These are phyloP conservation scores for Alternaria brassicae DNA, from an alignment of 2,329 filamentous ascomycete species.

Conservation along the genomic window DNA sequence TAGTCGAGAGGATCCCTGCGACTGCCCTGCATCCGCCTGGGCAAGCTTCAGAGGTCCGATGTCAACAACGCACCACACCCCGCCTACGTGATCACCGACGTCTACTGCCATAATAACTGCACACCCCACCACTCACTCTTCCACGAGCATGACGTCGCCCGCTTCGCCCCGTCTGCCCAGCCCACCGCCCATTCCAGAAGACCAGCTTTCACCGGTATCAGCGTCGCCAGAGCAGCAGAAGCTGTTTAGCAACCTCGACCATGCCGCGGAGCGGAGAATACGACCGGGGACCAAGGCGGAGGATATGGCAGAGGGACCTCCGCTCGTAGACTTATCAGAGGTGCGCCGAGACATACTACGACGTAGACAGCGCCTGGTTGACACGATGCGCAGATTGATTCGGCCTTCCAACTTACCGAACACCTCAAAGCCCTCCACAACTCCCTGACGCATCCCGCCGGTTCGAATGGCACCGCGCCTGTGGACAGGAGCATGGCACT, in stretches of 20 bases:
- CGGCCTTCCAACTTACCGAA: slow-evolving; percentile 95
- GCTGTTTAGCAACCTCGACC: slow-evolving; percentile 65
- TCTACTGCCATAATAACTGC: neutral
- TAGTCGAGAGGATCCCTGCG: slow-evolving; percentile 18
- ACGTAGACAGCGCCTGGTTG: slow-evolving; percentile 19
- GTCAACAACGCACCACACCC: slow-evolving; percentile 22
- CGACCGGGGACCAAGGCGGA: slow-evolving; percentile 89
- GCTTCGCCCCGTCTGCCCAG: slow-evolving; percentile 89
- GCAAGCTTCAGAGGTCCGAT: slow-evolving; percentile 19
- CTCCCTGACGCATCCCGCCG: slow-evolving; percentile 71
- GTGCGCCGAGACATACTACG: slow-evolving; percentile 58
- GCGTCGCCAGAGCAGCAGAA: slow-evolving; percentile 65
- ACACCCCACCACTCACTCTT: neutral
- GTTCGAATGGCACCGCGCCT: slow-evolving; percentile 66
- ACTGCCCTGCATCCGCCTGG: slow-evolving; percentile 24
- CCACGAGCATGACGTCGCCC: slow-evolving; percentile 35
- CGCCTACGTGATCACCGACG: neutral
- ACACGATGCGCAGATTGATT: slow-evolving; percentile 74
- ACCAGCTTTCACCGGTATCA: slow-evolving; percentile 82
- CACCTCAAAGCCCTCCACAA: slow-evolving; percentile 93
- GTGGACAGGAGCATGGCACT: slow-evolving; percentile 78
- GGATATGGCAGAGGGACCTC: slow-evolving; percentile 92
- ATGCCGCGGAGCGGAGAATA: slow-evolving; percentile 82
- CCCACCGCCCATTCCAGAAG: slow-evolving; percentile 92
- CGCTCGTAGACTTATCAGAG: slow-evolving; percentile 83